Evolutionary conservation across 176 grass and related monocot genomes (phyloP), one percentile per base, ranked within the genome.

Genomic region (Eleusine indica): DNA sequence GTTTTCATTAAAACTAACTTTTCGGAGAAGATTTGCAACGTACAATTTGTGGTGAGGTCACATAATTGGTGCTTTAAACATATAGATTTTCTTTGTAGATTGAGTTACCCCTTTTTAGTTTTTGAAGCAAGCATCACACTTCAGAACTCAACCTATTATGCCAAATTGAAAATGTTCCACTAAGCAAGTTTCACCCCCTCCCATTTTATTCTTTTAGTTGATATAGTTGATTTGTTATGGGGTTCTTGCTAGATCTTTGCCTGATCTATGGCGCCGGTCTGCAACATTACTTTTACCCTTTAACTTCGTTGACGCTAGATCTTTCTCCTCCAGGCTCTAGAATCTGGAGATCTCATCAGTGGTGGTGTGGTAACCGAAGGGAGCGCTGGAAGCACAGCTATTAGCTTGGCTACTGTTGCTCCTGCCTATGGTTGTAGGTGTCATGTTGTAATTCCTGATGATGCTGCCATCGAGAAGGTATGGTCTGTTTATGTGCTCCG

Each of bases 391-490:
- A 96, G 93, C 79, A 99, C 93, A 9, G 96, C 93, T 87, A 96
- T 99, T 85, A 99, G 96, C 86, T 85, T 99, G 70, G 96, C 96
- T 10, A 99, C 89, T 51, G 89, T 95, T 81, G 93, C 93, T 78
- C 93, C 91, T 46, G 91, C 93, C 77, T 96, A 90, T 96, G 93
- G 89, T 41, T 95, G 93, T 29, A 92, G 72, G 78, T 94, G 93
- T 38, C 96, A 98, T 86, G 96, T 95, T 85, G 91, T 90, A 71
- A 98, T 98, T 83, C 93, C 93, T 4, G 91, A 98, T 75, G 96
- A 98, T 90, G 96, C 85, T 85, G 93, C 96, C 40, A 86, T 98
- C 67, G 96, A 98, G 78, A 98, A 98, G 90, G 96, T 98, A 85
- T 3, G 43, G 35, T 76, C 32, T 15, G 84, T 67, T 16, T 82